Base-by-base conservation (phyloP, 2,329 filamentous ascomycete species). In the Ophiostoma fasciatum region DNA sequence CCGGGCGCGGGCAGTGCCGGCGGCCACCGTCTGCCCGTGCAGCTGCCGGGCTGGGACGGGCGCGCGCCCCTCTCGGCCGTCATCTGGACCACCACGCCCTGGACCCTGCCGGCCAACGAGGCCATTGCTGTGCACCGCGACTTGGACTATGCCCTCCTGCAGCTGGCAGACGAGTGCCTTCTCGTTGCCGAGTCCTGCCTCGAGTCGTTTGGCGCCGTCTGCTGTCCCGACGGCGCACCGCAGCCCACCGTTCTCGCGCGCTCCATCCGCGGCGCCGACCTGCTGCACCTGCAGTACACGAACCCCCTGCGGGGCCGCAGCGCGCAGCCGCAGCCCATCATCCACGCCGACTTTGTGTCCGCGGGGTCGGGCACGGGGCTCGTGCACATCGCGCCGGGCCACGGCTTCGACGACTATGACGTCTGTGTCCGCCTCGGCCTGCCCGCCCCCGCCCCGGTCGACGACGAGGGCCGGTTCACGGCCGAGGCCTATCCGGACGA, bases 81-180 rank as follows among this genome's bases (percentile, higher is more conserved):
- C n/a, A 82, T 96, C 35, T 98, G 90, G 90, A 98, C 90, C 2
- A 98, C 90, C 0, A 98, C 90, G 1, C 90, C 90, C 0, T 98
- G 90, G 90, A 98, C 90, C 0, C 63, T 98, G 5, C 88, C 90
- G 1, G 87, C 88, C 2, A 98, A 98, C 53, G 75, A 74, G 51
- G 87, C 83, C 0, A 85, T 98, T 52, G 87, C 84, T 3, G 68
- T 96, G 25, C 75, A 84, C 48, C 62, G 71, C 7, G 74, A 82
- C 27, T 59, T 96, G 42, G 62, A 74, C 29, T 98, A 96, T 53
- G 64, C 66, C 4, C 56, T 93, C 15, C 61, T 92, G 26, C 61
- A 66, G 37, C 62, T 69, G 2, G 62, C 62, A 1, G 53, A 53
- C 0, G 64, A 75, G 45, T 73, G 74, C 14, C 61, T 88, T 3